Percentiles rank a stretch among this genome's conserved stretches.
Conservation (phyloP, 768 basidiomycete genomes). For the Naganishia kalamii region DNA sequence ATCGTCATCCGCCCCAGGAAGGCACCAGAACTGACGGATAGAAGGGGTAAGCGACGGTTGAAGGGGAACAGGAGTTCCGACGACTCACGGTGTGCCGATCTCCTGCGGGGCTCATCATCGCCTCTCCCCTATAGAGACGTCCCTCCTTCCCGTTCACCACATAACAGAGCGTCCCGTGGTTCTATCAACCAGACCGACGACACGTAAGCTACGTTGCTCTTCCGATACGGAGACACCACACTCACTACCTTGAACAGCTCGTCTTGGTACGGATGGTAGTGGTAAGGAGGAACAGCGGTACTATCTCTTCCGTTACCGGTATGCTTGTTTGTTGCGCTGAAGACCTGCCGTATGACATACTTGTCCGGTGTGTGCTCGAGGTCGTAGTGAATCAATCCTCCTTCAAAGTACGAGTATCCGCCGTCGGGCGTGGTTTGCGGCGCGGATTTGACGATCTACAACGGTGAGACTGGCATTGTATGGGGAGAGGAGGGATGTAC, state of each 20-base stretch:
- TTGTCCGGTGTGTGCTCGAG: conserved; percentile 2
- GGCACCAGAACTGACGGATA: conserved; percentile 15
- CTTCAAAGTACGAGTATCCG: conserved; percentile 15
- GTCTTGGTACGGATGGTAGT: conserved; percentile 19
- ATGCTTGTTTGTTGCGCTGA: conserved; percentile 16
- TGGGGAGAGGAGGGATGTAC: not conserved
- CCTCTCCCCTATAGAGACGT: not conserved
- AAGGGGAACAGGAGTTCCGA: not conserved
- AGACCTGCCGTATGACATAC: conserved; percentile 6
- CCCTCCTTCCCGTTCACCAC: conserved; percentile 12
- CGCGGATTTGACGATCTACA: not conserved
- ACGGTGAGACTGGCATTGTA: not conserved
- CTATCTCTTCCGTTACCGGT: not conserved
- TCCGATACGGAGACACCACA: not conserved
- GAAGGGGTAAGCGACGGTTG: not conserved
- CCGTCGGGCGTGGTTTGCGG: not conserved
- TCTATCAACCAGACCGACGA: not conserved
- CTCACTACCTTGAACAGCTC: conserved; percentile 18
- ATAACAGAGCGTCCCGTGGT: not conserved
- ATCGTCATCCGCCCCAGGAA: not conserved
- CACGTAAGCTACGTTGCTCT: not conserved
- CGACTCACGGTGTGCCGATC: conserved; percentile 10
- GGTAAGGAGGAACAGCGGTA: conserved; percentile 16
- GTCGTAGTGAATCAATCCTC: conserved; percentile 14
- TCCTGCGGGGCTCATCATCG: conserved; percentile 1